These are phyloP conservation scores for Croton laevigatus DNA, from an alignment of 441 rosid genomes.

Conservation along the genomic window DNA sequence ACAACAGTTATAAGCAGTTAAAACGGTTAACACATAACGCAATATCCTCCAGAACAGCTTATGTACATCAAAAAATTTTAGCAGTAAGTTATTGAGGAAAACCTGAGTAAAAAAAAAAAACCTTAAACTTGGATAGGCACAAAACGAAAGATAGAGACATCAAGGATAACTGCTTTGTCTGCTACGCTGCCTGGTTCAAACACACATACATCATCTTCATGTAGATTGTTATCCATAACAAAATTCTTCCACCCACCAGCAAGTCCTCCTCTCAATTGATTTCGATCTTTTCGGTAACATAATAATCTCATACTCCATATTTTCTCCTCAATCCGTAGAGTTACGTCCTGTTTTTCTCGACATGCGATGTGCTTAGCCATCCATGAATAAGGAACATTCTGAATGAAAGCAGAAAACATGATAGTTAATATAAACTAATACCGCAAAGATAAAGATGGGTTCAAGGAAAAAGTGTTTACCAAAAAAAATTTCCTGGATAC, in stretches of 20 bases:
- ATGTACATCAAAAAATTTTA: constrained; percentile 2
- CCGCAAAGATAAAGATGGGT: background rate
- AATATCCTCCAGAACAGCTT: background rate
- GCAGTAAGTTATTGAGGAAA: background rate
- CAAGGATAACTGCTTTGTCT: constrained; percentile 27
- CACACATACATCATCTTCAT: constrained; percentile 40
- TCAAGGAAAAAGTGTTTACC: constrained; percentile 19
- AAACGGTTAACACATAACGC: background rate
- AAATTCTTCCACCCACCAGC: constrained; percentile 45
- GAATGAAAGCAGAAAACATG: constrained; percentile 10
- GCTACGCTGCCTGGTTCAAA: constrained; percentile 27
- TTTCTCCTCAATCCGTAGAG: constrained; percentile 31
- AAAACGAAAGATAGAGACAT: constrained; percentile 32
- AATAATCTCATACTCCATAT: constrained; percentile 32
- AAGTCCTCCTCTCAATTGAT: constrained; percentile 33
- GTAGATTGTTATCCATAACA: constrained; percentile 34
- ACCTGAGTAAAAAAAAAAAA: too few relatives aligned
- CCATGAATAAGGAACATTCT: constrained; percentile 45
- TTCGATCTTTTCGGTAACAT: constrained; percentile 17
- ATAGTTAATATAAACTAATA: background rate
- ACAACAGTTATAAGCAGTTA: background rate
- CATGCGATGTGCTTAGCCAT: constrained; percentile 21
- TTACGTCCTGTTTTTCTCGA: constrained; percentile 31
- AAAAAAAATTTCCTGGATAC: constrained; percentile 22
- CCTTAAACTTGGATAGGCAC: too few relatives aligned